phyloP scores from a whole-genome alignment of 2,329 filamentous ascomycete species.

The Ambrosiella xylebori region DNA sequence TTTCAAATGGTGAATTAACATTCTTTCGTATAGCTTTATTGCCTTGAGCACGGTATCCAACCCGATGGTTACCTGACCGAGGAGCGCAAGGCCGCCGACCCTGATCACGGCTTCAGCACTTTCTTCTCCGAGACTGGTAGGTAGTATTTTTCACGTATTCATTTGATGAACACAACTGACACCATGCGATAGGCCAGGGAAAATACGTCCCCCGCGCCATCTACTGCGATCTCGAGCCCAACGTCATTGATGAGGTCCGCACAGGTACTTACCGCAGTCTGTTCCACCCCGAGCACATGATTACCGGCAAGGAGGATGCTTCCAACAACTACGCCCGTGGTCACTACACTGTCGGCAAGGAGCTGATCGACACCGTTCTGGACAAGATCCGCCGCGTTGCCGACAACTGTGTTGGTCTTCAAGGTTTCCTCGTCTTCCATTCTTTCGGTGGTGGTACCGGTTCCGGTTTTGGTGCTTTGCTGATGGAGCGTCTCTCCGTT shows the following conservation, averaged over 20 bases:
- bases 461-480: slow-evolving; percentile 91
- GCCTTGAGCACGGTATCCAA: slow-evolving; percentile 99
- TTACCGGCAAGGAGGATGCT: slow-evolving; percentile 98
- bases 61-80: slow-evolving; percentile 97
- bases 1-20: not conserved
- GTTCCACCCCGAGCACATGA: slow-evolving; percentile 99
- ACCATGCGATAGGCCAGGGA: slow-evolving; percentile 56
- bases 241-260: slow-evolving; percentile 97
- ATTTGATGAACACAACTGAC: not conserved
- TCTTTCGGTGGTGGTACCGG: slow-evolving; percentile 98
- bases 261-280: slow-evolving; percentile 90
- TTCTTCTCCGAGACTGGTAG: slow-evolving; percentile 99
- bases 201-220: slow-evolving; percentile 98
- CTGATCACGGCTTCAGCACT: slow-evolving; percentile 97
- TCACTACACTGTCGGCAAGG: slow-evolving; percentile 99
- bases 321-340: slow-evolving; percentile 99
- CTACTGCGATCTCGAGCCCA: slow-evolving; percentile 99
- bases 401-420: slow-evolving; percentile 93
- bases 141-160: slow-evolving; percentile 9
- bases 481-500: slow-evolving; percentile 97
- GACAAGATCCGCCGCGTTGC: slow-evolving; percentile 96
- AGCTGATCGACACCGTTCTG: slow-evolving; percentile 93
- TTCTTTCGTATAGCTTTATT: slow-evolving; percentile 61
- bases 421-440: slow-evolving; percentile 99
- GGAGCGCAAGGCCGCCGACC: slow-evolving; percentile 83